Base-by-base conservation (phyloP, 345 rosid genomes). In the Eucalyptus grandis region DNA sequence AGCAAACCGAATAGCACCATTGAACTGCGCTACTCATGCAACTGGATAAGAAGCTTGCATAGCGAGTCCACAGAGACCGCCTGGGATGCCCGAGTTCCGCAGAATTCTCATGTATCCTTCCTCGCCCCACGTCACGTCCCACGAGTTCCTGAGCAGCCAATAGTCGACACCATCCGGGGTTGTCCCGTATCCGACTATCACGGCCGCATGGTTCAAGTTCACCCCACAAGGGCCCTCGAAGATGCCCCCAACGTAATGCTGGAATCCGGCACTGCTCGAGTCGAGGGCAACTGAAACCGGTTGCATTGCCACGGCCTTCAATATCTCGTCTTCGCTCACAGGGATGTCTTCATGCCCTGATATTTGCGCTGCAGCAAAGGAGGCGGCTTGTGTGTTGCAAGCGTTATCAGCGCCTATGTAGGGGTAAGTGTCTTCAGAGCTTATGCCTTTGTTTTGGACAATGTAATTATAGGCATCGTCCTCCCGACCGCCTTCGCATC, bases 81-180 rank as follows among this genome's bases (percentile, higher is more conserved):
- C 60, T 31, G 87, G 89, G 40, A 82, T 90, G 24, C 14, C 89
- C 21, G 86, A 89, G 62, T 86, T 93, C 90, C 97, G 93, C 44
- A 72, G 88, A 81, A 96, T 91, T 90, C 93, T 94, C 90, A 94
- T 91, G 77, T 91, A 94, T 46, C 95, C 97, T 40, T 62, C 19
- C 87, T 94, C 95, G 14, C 96, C 96, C 96, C 95, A 94, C 8
- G 51, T 87, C 40, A n/a, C 3, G 0, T 95, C 95, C 98, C 96
- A 95, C 11, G 97, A 96, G 49, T 96, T 96, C 89, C 92, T 95
- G 43, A 94, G 37, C 49, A 94, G 17, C 97, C 96, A 94, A 60
- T 92, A 94, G 72, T 93, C 91, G 34, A 22, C 86, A 10, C 92
- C 89, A 2, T 91, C 94, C 14, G 50, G 56, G 49, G 50, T 90